phyloP scores from a whole-genome alignment of 345 rosid species.

The Aquilaria yunnanensis region DNA sequence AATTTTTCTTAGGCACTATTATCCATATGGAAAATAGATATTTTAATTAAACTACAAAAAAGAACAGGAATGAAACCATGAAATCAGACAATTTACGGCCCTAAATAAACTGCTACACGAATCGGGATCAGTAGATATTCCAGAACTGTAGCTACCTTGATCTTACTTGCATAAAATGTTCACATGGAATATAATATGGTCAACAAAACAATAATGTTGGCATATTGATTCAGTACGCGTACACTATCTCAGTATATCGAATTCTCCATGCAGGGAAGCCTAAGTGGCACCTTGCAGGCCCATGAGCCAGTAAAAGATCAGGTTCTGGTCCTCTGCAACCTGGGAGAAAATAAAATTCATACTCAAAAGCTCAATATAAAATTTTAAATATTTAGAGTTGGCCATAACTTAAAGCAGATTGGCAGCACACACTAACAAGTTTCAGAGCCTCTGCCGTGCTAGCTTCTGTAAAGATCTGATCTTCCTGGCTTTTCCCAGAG shows the following conservation, averaged over 20 bases:
- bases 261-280: conserved; percentile 98
- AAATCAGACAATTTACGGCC: too few relatives aligned
- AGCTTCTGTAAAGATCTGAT: conserved; percentile 56
- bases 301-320: conserved; percentile 79
- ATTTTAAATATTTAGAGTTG: not conserved
- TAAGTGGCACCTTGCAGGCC: conserved; percentile 76
- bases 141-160: too few relatives aligned
- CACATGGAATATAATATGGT: too few relatives aligned
- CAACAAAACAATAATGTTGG: not conserved
- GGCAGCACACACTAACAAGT: conserved; percentile 56
- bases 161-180: too few relatives aligned
- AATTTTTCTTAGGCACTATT: too few relatives aligned
- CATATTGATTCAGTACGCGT: conserved; percentile 20
- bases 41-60: too few relatives aligned
- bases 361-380: conserved; percentile 5
- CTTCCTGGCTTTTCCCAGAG: conserved; percentile 32
- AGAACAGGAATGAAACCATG: too few relatives aligned
- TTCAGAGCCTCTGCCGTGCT: conserved; percentile 56
- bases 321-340: conserved; percentile 70
- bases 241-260: conserved; percentile 86
- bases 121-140: too few relatives aligned
- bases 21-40: too few relatives aligned
- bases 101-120: too few relatives aligned
- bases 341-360: conserved; percentile 23
- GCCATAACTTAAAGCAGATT: conserved; percentile 4